These are phyloP conservation scores for Fusarium veterinarium DNA, from an alignment of 2,329 filamentous ascomycete species.

Conservation along the genomic window DNA sequence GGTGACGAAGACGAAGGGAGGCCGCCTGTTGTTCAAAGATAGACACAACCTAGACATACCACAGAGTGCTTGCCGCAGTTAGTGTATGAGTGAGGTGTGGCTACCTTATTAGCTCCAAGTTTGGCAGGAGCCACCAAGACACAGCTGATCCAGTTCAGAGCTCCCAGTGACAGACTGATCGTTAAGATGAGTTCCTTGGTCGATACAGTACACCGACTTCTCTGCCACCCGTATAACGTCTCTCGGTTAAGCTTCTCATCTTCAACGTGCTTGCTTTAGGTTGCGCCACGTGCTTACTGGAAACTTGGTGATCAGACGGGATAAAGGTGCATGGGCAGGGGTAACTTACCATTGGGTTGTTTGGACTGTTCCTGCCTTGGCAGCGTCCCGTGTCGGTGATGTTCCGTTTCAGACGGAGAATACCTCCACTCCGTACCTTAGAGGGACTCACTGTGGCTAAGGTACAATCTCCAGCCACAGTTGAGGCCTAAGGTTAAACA, in stretches of 20 bases:
- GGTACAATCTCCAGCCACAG: constrained; percentile 17
- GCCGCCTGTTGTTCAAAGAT: constrained; percentile 15
- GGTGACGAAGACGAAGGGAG: constrained; percentile 25
- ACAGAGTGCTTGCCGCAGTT: constrained; percentile 19
- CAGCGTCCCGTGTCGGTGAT: constrained; percentile 1
- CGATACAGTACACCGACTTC: neutral
- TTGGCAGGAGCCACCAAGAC: constrained; percentile 3
- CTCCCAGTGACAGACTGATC: constrained; percentile 21
- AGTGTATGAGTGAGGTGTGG: constrained; percentile 32
- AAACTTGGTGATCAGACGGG: neutral
- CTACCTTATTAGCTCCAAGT: constrained; percentile 5
- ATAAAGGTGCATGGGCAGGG: constrained; percentile 10
- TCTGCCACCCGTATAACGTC: neutral
- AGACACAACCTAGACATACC: neutral
- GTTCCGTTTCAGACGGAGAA: constrained; percentile 31
- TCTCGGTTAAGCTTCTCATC: constrained; percentile 25
- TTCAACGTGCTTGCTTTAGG: constrained; percentile 30
- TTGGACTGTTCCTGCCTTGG: constrained; percentile 21
- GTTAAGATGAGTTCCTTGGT: neutral
- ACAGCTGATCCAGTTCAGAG: constrained; percentile 11
- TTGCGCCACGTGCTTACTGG: constrained; percentile 27
- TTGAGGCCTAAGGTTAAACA: constrained; percentile 36
- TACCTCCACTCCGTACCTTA: neutral
- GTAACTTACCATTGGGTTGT: neutral
- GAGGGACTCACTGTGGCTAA: neutral